These are phyloP conservation scores for Agrocybe pediades DNA, from an alignment of 768 basidiomycete genomes.

Conservation along the genomic window DNA sequence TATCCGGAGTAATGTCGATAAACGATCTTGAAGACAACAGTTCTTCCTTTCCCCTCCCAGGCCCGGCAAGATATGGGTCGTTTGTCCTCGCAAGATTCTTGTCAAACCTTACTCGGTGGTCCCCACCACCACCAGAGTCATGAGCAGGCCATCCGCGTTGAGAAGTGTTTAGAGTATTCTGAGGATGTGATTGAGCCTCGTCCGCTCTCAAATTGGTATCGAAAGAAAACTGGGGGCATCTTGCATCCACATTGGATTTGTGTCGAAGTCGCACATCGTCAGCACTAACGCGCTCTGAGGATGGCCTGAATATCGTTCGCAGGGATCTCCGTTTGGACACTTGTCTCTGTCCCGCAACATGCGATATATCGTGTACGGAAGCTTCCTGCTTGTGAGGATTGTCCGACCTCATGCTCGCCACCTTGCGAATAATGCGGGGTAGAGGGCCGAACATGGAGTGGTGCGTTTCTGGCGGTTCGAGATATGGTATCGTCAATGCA, in stretches of 20 bases:
- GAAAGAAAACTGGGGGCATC: no score
- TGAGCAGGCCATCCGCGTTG: no score
- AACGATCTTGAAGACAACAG: slow-evolving; percentile 31
- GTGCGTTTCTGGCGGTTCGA: slow-evolving; percentile 5
- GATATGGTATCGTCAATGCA: not conserved
- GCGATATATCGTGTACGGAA: not conserved
- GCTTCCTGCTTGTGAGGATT: slow-evolving; percentile 12
- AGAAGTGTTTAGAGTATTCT: no score
- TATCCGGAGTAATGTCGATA: slow-evolving; percentile 39
- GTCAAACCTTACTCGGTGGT: not conserved
- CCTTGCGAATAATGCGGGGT: slow-evolving; percentile 37
- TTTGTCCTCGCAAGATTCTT: no score
- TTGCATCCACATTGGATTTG: no score
- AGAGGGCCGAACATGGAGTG: slow-evolving; percentile 13
- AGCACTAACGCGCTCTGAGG: not conserved
- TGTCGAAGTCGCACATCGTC: no score
- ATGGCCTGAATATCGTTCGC: slow-evolving; percentile 20
- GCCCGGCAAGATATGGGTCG: no score
- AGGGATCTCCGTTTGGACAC: slow-evolving; percentile 30
- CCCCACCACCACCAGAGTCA: no score
- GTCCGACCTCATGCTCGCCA: slow-evolving; percentile 36
- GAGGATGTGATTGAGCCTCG: no score
- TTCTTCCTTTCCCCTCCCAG: slow-evolving; percentile 6
- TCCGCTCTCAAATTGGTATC: no score
- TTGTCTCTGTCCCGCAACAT: slow-evolving; percentile 15